Evolutionary conservation across 2,329 filamentous ascomycete species (phyloP).

Genomic region (Chaetothyriales sp.): DNA sequence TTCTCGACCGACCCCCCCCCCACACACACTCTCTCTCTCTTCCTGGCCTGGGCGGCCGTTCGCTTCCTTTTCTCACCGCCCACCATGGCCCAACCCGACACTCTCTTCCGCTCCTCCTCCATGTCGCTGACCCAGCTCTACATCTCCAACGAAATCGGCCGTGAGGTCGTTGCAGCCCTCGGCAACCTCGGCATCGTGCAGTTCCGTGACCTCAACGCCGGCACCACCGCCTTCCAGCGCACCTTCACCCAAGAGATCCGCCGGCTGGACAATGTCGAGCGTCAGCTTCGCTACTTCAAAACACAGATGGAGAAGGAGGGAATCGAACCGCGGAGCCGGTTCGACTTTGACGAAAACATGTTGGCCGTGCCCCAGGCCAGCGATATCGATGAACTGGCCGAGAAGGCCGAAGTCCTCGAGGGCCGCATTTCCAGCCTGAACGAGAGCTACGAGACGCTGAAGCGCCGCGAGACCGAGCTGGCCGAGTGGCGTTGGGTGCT

Average conservation of each 20-base stretch:
- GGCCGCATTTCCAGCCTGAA: constrained; percentile 83
- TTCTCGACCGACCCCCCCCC: neutral
- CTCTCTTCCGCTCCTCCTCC: constrained; percentile 98
- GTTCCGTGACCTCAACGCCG: constrained; percentile 93
- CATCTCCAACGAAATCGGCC: constrained; percentile 95
- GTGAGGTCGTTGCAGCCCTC: constrained; percentile 90
- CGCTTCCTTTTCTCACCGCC: constrained; percentile 4
- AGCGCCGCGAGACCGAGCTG: constrained; percentile 92
- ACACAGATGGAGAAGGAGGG: constrained; percentile 86
- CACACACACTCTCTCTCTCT: neutral
- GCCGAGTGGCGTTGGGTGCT: constrained; percentile 98
- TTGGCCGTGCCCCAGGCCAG: constrained; percentile 78
- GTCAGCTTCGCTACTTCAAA: constrained; percentile 92
- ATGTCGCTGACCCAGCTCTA: constrained; percentile 99
- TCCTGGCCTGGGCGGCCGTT: constrained; percentile 17
- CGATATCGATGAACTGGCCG: constrained; percentile 90
- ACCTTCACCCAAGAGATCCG: constrained; percentile 97
- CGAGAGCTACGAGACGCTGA: constrained; percentile 95
- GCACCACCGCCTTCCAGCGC: constrained; percentile 86
- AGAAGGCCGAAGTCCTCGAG: constrained; percentile 84
- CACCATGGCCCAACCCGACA: constrained; percentile 59
- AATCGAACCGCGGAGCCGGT: constrained; percentile 76
- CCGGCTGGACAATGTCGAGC: constrained; percentile 92
- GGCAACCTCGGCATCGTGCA: constrained; percentile 94
- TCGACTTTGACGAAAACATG: constrained; percentile 67